These are phyloP conservation scores for Rozella allomycis DNA, from an alignment of 371 early-diverging fungal genomes.

Conservation along the genomic window DNA sequence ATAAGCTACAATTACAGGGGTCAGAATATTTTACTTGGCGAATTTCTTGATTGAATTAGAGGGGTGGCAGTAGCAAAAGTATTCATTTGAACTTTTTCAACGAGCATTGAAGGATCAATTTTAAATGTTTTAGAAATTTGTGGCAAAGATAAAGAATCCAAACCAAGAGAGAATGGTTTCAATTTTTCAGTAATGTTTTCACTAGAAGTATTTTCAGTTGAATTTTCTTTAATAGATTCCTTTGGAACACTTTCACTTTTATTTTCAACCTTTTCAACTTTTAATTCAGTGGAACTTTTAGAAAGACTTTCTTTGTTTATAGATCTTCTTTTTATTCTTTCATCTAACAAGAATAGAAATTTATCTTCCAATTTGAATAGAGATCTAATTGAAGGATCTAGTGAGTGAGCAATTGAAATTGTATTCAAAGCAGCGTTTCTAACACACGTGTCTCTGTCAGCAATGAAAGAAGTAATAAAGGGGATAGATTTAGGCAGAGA, in stretches of 20 bases:
- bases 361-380: conserved; percentile 53
- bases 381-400: conserved; percentile 40
- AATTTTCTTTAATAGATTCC: not conserved
- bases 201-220: not conserved
- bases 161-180: conserved; percentile 14
- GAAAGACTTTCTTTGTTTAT: not conserved
- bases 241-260: not conserved
- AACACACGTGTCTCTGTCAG: conserved; percentile 57
- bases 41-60: not conserved
- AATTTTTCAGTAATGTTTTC: not conserved
- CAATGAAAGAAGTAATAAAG: conserved; percentile 42
- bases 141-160: conserved; percentile 16
- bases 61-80: not conserved
- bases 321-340: conserved; percentile 35
- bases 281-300: not conserved
- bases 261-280: not conserved
- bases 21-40: conserved; percentile 1
- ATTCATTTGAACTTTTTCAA: not conserved
- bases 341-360: conserved; percentile 51
- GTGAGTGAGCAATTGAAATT: too few relatives aligned
- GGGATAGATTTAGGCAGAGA: conserved; percentile 43
- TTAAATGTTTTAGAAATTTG: not conserved
- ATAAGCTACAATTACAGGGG: conserved; percentile 11
- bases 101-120: conserved; percentile 1
- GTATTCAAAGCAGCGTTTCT: conserved; percentile 48